Evolutionary conservation across 352 stramenopile genomes (phyloP).

Genomic region (Pythium coloratum): DNA sequence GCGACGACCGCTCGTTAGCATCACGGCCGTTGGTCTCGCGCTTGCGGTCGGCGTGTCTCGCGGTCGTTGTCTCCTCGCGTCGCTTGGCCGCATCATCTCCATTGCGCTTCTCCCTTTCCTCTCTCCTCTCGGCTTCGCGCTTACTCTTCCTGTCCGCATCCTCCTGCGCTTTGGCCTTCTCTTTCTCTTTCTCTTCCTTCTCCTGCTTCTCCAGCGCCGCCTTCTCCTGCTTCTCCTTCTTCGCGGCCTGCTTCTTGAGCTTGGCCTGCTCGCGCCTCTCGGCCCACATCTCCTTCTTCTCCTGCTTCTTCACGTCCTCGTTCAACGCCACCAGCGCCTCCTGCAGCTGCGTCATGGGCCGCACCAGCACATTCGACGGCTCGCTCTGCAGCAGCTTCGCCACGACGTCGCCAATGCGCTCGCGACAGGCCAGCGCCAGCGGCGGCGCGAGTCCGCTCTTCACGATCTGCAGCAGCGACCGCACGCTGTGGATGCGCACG

Average conservation of each 20-base stretch:
- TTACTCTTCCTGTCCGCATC: conserved; percentile 24
- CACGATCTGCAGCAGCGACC: conserved; percentile 67
- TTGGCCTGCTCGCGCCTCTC: conserved; percentile 7
- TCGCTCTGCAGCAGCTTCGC: conserved; percentile 43
- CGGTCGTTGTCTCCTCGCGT: neutral
- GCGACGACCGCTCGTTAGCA: neutral
- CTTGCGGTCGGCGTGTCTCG: neutral
- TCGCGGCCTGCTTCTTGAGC: conserved; percentile 43
- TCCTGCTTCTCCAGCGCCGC: conserved; percentile 40
- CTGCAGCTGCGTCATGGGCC: conserved; percentile 56
- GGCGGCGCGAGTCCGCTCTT: conserved; percentile 37
- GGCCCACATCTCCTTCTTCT: conserved; percentile 6
- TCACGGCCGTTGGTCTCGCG: conserved; percentile 2
- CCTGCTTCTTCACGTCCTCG: conserved; percentile 2
- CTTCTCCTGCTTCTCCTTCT: conserved; percentile 33
- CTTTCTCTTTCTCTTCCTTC: conserved; percentile 38
- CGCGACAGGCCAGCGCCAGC: conserved; percentile 33
- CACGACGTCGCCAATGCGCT: conserved; percentile 44
- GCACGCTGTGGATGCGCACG: conserved; percentile 77
- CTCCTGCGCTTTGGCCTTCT: conserved; percentile 33
- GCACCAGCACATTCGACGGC: conserved; percentile 55
- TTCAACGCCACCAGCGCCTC: conserved; percentile 28
- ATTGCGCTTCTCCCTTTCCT: conserved; percentile 15
- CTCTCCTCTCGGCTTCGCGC: conserved; percentile 14
- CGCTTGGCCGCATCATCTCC: neutral